phyloP scores from a whole-genome alignment of 306 rosid species.

The Abrus pulchellus region DNA sequence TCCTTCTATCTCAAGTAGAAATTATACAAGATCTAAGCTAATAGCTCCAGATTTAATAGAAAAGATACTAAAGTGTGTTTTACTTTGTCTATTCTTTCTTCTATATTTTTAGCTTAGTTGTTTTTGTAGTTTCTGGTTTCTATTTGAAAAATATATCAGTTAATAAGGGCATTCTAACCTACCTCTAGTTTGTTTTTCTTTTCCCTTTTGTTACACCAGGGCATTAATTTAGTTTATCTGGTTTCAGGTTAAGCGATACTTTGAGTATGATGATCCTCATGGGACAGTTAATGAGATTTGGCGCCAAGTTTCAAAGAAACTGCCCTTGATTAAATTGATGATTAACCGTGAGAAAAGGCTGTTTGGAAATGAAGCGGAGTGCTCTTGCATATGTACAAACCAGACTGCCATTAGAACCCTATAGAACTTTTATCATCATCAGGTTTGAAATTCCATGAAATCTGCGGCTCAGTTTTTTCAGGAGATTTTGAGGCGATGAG shows the following conservation, averaged over 20 bases:
- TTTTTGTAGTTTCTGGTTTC: constrained; percentile 9
- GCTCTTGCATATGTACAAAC: constrained; percentile 86
- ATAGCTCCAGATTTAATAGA: constrained; percentile 11
- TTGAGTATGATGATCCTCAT: constrained; percentile 65
- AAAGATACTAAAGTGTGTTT: not conserved
- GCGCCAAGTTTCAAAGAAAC: constrained; percentile 87
- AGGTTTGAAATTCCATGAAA: constrained; percentile 33
- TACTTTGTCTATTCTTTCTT: not conserved
- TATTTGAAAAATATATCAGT: not conserved
- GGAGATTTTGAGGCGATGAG: not conserved
- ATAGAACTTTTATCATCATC: constrained; percentile 38
- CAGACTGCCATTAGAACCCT: constrained; percentile 52
- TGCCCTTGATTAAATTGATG: constrained; percentile 81
- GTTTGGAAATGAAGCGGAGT: constrained; percentile 64
- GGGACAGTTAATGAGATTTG: constrained; percentile 85
- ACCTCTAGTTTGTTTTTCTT: not conserved
- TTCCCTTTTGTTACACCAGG: not conserved
- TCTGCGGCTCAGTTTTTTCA: constrained; percentile 32
- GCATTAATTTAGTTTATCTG: constrained; percentile 29
- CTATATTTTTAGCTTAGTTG: not conserved
- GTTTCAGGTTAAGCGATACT: constrained; percentile 83
- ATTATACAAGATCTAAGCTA: not conserved
- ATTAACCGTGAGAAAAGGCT: constrained; percentile 82
- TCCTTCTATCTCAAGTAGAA: constrained; percentile 21
- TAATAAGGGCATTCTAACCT: constrained; percentile 17